Percentiles rank a stretch among this genome's conserved stretches.
These are phyloP conservation scores for Hamamelis virginiana DNA, from an alignment of 164 flowering plant species.

Conservation along the genomic window DNA sequence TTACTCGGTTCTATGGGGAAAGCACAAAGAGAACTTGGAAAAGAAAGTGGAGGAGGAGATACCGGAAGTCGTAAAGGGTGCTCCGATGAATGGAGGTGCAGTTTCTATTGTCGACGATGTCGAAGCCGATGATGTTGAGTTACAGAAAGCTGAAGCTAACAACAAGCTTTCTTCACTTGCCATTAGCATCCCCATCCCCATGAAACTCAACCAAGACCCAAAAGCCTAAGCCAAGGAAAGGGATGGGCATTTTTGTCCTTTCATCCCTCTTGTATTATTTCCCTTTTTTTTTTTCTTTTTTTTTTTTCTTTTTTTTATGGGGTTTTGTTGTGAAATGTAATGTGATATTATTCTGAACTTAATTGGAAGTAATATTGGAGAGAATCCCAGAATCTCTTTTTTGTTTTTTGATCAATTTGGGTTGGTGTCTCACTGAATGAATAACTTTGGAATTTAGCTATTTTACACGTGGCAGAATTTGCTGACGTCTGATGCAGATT, in stretches of 20 bases:
- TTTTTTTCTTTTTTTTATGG: not conserved
- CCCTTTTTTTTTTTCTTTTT: not conserved
- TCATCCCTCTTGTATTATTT: not conserved
- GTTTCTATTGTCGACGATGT: slow-evolving; percentile 30
- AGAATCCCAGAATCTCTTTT: slow-evolving; percentile 17
- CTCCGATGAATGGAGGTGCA: slow-evolving; percentile 16
- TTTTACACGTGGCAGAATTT: slow-evolving; percentile 3
- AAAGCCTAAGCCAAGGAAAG: slow-evolving; percentile 7
- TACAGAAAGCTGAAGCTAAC: slow-evolving; percentile 32
- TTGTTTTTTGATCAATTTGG: slow-evolving; percentile 19
- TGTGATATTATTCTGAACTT: too few relatives aligned
- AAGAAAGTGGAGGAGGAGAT: slow-evolving; percentile 33
- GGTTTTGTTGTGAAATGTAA: not conserved
- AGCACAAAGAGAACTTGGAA: slow-evolving; percentile 69
- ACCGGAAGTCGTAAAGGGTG: slow-evolving; percentile 49
- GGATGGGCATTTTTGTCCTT: not conserved
- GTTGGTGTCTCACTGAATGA: not conserved
- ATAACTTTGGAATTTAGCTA: not conserved
- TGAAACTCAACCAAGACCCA: slow-evolving; percentile 31
- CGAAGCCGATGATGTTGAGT: slow-evolving; percentile 34
- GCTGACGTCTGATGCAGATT: slow-evolving; percentile 33
- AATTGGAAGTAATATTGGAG: not conserved
- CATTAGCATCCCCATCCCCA: slow-evolving; percentile 28
- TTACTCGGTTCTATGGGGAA: slow-evolving; percentile 92
- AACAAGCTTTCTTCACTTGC: slow-evolving; percentile 27